A percentile compares a stretch with the other conserved stretches of the same genome.
Evolutionary conservation across 2,329 filamentous ascomycete genomes (phyloP).

Genomic region (Ceratocystis cacaofunesta): DNA sequence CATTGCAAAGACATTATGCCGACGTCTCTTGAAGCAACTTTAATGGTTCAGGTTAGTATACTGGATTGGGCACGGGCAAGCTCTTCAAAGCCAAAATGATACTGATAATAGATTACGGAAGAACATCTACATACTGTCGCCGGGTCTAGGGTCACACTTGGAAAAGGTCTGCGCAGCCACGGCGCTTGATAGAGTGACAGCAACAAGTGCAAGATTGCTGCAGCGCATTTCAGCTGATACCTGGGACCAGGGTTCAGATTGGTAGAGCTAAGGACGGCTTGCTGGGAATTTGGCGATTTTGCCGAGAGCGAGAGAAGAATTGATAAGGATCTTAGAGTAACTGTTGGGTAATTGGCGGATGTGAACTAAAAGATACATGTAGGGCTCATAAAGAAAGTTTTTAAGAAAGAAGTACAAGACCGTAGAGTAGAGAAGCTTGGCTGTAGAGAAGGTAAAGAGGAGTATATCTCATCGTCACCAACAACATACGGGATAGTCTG

Average conservation of each 20-base stretch:
- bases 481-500: too few relatives aligned
- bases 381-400: neutral
- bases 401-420: neutral
- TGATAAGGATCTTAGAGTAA: neutral
- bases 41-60: too few relatives aligned
- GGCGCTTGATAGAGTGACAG: slow-evolving; percentile 30
- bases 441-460: neutral
- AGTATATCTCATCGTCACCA: too few relatives aligned
- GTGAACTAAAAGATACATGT: neutral
- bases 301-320: neutral
- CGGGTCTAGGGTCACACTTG: slow-evolving; percentile 33
- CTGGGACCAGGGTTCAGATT: neutral
- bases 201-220: slow-evolving; percentile 29
- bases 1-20: too few relatives aligned
- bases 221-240: slow-evolving; percentile 22
- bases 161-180: slow-evolving; percentile 42
- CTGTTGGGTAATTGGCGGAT: neutral
- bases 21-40: too few relatives aligned
- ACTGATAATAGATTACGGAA: neutral
- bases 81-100: neutral
- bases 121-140: slow-evolving; percentile 16
- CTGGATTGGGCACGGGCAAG: neutral
- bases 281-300: neutral
- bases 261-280: neutral
- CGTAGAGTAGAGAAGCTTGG: neutral